A percentile compares a stretch with the other conserved stretches of the same genome.
Evolutionary conservation across 805 yeast genomes (phyloP).

Genomic region (Starmerella cellae): DNA sequence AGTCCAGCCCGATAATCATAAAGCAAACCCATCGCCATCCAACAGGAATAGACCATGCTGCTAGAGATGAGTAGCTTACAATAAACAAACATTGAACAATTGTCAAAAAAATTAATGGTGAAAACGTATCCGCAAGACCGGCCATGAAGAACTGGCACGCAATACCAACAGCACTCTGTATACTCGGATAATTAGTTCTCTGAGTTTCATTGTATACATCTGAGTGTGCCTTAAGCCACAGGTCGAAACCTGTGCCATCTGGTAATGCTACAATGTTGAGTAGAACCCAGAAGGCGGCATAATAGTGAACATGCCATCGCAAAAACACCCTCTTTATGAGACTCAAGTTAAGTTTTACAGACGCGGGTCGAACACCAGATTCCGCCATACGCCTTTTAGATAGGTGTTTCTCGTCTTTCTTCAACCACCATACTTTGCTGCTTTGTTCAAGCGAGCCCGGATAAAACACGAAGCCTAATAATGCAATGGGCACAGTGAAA

Average conservation of each 20-base stretch:
- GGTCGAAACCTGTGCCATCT: conserved; percentile 32
- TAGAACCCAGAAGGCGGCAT: conserved; percentile 28
- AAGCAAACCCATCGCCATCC: conserved; percentile 33
- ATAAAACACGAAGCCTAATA: conserved; percentile 32
- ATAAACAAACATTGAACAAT: conserved; percentile 28
- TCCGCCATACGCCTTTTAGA: conserved; percentile 24
- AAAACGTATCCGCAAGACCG: conserved; percentile 30
- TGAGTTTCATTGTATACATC: conserved; percentile 27
- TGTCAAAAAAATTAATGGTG: conserved; percentile 30
- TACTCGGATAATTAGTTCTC: conserved; percentile 33
- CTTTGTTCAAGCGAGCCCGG: conserved; percentile 43
- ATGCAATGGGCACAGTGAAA: conserved; percentile 30
- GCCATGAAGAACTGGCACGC: conserved; percentile 32
- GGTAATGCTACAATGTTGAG: conserved; percentile 32
- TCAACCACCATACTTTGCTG: conserved; percentile 26
- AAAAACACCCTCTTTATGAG: conserved; percentile 22
- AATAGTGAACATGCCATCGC: conserved; percentile 28
- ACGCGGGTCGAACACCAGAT: conserved; percentile 23
- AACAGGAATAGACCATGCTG: conserved; percentile 33
- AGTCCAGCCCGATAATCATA: conserved; percentile 29
- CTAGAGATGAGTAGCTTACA: conserved; percentile 30
- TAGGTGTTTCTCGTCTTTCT: conserved; percentile 25
- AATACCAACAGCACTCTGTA: conserved; percentile 32
- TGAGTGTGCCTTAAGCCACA: conserved; percentile 29
- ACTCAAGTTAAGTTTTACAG: conserved; percentile 13